phyloP scores from a whole-genome alignment of 768 basidiomycete genomes.

The Boletellus emodensis region DNA sequence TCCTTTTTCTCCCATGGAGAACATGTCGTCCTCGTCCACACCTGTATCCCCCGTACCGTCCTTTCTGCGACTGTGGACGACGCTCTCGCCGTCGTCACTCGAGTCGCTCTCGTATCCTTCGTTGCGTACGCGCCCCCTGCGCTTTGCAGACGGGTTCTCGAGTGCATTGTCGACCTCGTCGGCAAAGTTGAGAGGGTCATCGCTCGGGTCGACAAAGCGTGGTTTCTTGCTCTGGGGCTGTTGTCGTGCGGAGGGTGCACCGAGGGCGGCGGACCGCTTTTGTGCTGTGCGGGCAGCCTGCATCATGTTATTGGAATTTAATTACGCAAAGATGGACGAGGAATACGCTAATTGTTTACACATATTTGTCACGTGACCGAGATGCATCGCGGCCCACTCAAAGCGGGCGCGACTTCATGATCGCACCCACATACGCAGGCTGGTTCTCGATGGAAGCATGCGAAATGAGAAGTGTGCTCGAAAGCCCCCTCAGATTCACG shows the following conservation, averaged over 20 bases:
- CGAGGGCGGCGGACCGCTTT: slow-evolving; percentile 41
- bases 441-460: slow-evolving; percentile 57
- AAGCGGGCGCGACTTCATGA: slow-evolving; percentile 28
- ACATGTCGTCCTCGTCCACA: slow-evolving; percentile 78
- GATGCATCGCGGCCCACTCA: not conserved
- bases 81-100: slow-evolving; percentile 92
- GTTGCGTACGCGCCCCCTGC: slow-evolving; percentile 73
- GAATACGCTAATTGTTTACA: not conserved
- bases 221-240: slow-evolving; percentile 54
- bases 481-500: slow-evolving; percentile 38
- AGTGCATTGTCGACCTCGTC: slow-evolving; percentile 75
- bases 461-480: slow-evolving; percentile 47
- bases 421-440: slow-evolving; percentile 55
- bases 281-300: slow-evolving; percentile 34
- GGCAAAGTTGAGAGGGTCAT: slow-evolving; percentile 72
- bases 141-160: slow-evolving; percentile 57
- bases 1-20: slow-evolving; percentile 61
- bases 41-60: slow-evolving; percentile 48
- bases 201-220: slow-evolving; percentile 72
- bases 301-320: slow-evolving; percentile 23
- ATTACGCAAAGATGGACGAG: not conserved
- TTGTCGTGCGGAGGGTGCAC: slow-evolving; percentile 32
- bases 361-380: not conserved
- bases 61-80: slow-evolving; percentile 75
- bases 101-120: slow-evolving; percentile 95